phyloP scores from a whole-genome alignment of 768 basidiomycete species.

The Chalciporus sphaerocephalus region DNA sequence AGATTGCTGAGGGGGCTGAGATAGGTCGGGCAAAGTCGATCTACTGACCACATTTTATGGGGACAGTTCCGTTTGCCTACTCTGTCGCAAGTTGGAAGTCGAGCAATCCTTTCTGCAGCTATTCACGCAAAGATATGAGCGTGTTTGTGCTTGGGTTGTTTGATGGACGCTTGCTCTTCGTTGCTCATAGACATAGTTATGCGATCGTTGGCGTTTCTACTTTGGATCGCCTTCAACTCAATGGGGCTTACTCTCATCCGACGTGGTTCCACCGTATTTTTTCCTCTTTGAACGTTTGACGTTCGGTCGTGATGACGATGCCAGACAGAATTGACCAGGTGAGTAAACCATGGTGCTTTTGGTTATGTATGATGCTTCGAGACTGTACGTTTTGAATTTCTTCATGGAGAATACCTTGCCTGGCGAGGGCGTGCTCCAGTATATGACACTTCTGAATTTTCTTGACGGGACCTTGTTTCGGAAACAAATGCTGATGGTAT shows the following conservation, averaged over 20 bases:
- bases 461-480: neutral
- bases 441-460: conserved; percentile 49
- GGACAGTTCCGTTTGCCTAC: conserved; percentile 45
- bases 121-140: conserved; percentile 77
- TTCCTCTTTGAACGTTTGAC: conserved; percentile 46
- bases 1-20: conserved; percentile 62
- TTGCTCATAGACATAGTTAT: conserved; percentile 91
- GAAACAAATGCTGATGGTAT: conserved; percentile 7
- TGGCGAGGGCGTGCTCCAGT: conserved; percentile 66
- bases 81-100: conserved; percentile 48
- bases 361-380: conserved; percentile 59
- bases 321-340: conserved; percentile 15
- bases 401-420: conserved; percentile 79
- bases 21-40: conserved; percentile 47
- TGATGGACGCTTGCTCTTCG: conserved; percentile 39
- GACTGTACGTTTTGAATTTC: conserved; percentile 71
- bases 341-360: conserved; percentile 19
- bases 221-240: conserved; percentile 58
- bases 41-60: conserved; percentile 29
- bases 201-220: conserved; percentile 57
- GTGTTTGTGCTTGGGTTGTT: conserved; percentile 41
- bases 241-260: conserved; percentile 90
- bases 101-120: conserved; percentile 38
- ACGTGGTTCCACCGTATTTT: conserved; percentile 52
- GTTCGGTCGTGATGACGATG: conserved; percentile 33